Evolutionary conservation across 164 flowering plant species (phyloP).

Genomic region (Chimonanthus praecox): DNA sequence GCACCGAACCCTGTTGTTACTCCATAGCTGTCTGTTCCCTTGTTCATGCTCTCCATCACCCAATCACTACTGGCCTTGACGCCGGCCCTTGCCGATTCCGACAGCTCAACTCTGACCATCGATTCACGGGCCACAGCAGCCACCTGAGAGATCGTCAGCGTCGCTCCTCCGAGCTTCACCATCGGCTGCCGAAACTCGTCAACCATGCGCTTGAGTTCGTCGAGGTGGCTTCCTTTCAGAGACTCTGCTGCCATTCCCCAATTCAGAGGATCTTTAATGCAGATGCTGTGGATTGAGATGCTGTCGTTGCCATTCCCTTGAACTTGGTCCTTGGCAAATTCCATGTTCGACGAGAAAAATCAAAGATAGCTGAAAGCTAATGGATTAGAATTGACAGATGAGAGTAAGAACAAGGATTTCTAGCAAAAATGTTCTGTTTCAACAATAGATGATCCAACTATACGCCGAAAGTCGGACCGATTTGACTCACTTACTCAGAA

Average conservation of each 20-base stretch:
- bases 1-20: constrained; percentile 71
- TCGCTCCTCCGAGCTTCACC: constrained; percentile 41
- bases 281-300: constrained; percentile 1
- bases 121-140: constrained; percentile 29
- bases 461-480: no score
- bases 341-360: no score
- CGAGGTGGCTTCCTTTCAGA: constrained; percentile 45
- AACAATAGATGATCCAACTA: no score
- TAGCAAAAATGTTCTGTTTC: no score
- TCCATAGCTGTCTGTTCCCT: constrained; percentile 59
- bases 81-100: constrained; percentile 41
- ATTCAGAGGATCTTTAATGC: constrained; percentile 39
- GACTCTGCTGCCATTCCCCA: constrained; percentile 52
- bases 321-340: no score
- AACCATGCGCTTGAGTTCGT: constrained; percentile 53
- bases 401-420: no score
- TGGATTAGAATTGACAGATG: no score
- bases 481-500: no score
- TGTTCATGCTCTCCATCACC: constrained; percentile 59
- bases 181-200: constrained; percentile 39
- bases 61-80: constrained; percentile 61
- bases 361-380: no score
- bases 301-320: constrained; percentile 18
- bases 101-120: constrained; percentile 38
- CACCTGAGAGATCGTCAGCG: constrained; percentile 44